Conservation (phyloP, 1,139 yeast species). For the Geotrichum cucujoidarum region DNA sequence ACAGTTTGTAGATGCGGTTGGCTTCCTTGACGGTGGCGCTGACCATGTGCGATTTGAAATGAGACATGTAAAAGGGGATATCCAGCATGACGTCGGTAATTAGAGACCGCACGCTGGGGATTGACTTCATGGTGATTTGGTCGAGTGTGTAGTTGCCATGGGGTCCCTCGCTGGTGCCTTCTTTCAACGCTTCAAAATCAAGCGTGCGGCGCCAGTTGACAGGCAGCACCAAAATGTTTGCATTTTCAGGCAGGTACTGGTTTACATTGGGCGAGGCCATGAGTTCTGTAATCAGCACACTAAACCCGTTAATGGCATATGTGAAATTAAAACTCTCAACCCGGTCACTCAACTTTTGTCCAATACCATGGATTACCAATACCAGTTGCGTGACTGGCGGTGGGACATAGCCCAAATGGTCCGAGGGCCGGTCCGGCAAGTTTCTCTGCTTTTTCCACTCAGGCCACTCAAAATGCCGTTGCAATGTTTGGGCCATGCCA, state of each 20-base stretch:
- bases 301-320: conserved; percentile 70
- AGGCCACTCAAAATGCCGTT: conserved; percentile 31
- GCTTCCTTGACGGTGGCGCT: conserved; percentile 64
- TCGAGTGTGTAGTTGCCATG: conserved; percentile 53
- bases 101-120: conserved; percentile 67
- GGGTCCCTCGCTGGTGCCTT: conserved; percentile 17
- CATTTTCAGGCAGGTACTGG: conserved; percentile 25
- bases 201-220: conserved; percentile 41
- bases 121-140: conserved; percentile 76
- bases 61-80: conserved; percentile 78
- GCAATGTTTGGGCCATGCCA: conserved; percentile 28
- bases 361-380: conserved; percentile 88
- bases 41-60: conserved; percentile 58
- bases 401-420: conserved; percentile 29
- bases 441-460: conserved; percentile 29
- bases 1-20: conserved; percentile 60
- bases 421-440: conserved; percentile 34
- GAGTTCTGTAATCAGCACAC: conserved; percentile 40
- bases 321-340: conserved; percentile 82
- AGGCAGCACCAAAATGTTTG: conserved; percentile 37
- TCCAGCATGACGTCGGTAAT: conserved; percentile 86
- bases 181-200: conserved; percentile 33
- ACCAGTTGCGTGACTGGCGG: conserved; percentile 50
- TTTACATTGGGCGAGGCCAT: conserved; percentile 29
- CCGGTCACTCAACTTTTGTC: conserved; percentile 77